Evolutionary conservation across 2,329 filamentous ascomycete species (phyloP).

Genomic region (Coleophoma crateriformis): DNA sequence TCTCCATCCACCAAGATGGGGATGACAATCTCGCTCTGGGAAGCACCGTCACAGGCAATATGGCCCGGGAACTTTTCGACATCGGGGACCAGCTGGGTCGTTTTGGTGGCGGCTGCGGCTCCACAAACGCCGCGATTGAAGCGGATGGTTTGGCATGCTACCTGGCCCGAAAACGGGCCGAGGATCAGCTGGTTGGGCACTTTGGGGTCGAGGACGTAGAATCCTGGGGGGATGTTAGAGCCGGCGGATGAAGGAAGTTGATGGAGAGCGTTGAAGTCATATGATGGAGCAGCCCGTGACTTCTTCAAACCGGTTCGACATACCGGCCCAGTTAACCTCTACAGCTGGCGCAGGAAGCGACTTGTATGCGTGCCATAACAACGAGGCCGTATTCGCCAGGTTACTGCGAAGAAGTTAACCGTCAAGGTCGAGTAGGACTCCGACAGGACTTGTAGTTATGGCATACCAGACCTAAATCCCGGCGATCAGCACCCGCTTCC

Average conservation of each 20-base stretch:
- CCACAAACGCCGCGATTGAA: constrained; percentile 75
- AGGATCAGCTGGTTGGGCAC: constrained; percentile 55
- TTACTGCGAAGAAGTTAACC: constrained; percentile 45
- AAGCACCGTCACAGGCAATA: constrained; percentile 75
- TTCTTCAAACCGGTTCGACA: not conserved
- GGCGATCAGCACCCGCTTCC: no score
- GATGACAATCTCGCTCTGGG: constrained; percentile 76
- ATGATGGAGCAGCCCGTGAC: no score
- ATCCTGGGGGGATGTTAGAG: constrained; percentile 42
- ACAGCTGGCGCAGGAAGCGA: constrained; percentile 61
- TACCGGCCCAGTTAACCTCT: constrained; percentile 72
- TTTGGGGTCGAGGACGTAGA: constrained; percentile 60
- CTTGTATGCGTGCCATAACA: constrained; percentile 76
- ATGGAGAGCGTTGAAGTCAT: no score
- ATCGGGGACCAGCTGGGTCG: constrained; percentile 63
- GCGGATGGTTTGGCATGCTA: constrained; percentile 72
- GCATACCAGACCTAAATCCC: constrained; percentile 33
- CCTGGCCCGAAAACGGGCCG: constrained; percentile 75
- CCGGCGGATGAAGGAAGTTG: not conserved
- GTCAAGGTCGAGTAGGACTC: not conserved
- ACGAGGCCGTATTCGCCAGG: constrained; percentile 67
- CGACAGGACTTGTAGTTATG: not conserved
- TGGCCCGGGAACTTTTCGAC: constrained; percentile 73
- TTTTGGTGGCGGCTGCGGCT: constrained; percentile 51
- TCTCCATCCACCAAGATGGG: constrained; percentile 47